Evolutionary conservation across 352 stramenopile species (phyloP), one percentile per base, ranked within the genome.

Genomic region (Lagenidium sp.): DNA sequence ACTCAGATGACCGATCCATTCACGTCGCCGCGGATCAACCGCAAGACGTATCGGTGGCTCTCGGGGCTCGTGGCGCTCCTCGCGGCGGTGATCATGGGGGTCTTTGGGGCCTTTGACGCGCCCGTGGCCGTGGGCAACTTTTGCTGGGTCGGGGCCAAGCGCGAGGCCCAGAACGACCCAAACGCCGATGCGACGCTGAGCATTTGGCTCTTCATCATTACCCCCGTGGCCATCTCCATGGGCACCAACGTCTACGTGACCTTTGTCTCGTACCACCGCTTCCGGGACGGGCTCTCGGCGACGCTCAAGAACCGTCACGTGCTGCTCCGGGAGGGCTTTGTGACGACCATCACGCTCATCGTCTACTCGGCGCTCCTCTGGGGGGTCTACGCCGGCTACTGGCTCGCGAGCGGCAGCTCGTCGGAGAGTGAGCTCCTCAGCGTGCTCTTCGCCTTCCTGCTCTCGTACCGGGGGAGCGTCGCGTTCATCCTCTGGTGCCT

Each of bases 1-100:
- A n/a, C n/a, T 6, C 46, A 83, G 70, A 82, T 88, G 66, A 88
- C 74, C 15, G 73, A 88, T 44, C 76, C 76, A 18, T 88, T 85
- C 57, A 88, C 76, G n/a, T 85, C 76, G 3, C 76, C 76, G 6
- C 58, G 73, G 5, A 42, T 78, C 21, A 88, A 88, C 42, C 69
- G 76, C 1, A 53, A 65, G 41, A 82, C 79, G 36, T 88, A 88
- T 51, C 69, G 78, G 15, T 41, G 70, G 19, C 66, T 82, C 20
- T 51, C 60, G 8, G 72, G 85, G 37, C 22, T 57, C 3, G 44
- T 63, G 5, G 72, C 69, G 41, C 47, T 60, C 7, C 2, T 61
- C 1, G 65, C 55, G 28, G 65, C 65, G 1, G 41, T 72, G 16
- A 61, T 81, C 54, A 81, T 82, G 65, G 55, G 48, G 5, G 49